These are phyloP conservation scores for Rhinocladiella mackenziei DNA, from an alignment of 2,329 filamentous ascomycete genomes.

Conservation along the genomic window DNA sequence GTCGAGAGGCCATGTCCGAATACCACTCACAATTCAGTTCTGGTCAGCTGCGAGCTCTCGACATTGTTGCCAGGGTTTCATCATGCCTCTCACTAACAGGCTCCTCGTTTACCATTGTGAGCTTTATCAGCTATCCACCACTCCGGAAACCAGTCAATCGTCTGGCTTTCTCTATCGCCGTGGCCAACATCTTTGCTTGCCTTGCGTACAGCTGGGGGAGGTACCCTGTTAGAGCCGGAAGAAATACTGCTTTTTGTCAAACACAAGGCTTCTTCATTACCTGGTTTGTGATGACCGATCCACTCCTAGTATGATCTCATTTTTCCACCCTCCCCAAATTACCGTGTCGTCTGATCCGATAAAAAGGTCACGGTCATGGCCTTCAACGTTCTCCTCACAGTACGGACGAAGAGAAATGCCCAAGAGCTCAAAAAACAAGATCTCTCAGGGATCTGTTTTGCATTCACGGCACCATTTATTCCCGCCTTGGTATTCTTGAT, in stretches of 20 bases:
- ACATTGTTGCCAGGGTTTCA: constrained; percentile 18
- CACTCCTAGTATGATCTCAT: constrained; percentile 10
- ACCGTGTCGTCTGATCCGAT: background rate
- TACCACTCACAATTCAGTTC: constrained; percentile 14
- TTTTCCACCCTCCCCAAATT: no score
- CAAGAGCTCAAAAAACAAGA: constrained; percentile 16
- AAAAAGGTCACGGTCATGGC: constrained; percentile 20
- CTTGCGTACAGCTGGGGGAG: constrained; percentile 19
- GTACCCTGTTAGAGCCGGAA: constrained; percentile 14
- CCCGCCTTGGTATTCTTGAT: constrained; percentile 18
- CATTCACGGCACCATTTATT: constrained; percentile 13
- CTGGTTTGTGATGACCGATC: constrained; percentile 25
- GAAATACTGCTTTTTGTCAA: constrained; percentile 18
- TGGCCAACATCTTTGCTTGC: constrained; percentile 18
- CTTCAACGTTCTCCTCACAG: constrained; percentile 20
- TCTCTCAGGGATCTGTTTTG: constrained; percentile 13
- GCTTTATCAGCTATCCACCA: constrained; percentile 16
- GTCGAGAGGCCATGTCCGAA: constrained; percentile 13
- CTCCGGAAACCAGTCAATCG: constrained; percentile 23
- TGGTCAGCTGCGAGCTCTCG: constrained; percentile 11
- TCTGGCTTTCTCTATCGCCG: constrained; percentile 21
- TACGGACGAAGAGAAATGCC: constrained; percentile 12
- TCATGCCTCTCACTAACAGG: constrained; percentile 18
- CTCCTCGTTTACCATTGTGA: constrained; percentile 19
- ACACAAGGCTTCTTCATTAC: constrained; percentile 19